A percentile compares a stretch with the other conserved stretches of the same genome.
Evolutionary conservation across 352 stramenopile species (phyloP).

Genomic region (Phytophthora boehmeriae): DNA sequence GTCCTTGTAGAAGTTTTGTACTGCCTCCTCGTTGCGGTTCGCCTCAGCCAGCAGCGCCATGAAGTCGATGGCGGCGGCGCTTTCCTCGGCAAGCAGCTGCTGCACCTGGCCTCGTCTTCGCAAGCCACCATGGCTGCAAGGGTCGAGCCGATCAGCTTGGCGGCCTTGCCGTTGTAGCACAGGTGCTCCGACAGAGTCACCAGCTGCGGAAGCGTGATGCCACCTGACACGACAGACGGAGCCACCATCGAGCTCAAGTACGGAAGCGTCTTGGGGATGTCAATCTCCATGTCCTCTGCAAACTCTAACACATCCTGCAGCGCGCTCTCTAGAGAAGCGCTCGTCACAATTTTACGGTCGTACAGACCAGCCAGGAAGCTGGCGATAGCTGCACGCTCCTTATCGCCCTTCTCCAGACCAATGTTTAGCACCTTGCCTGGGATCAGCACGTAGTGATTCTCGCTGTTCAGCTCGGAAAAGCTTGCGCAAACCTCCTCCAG

Average conservation of each 20-base stretch:
- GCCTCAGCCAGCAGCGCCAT: conserved; percentile 46
- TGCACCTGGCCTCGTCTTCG: conserved; percentile 47
- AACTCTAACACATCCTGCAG: conserved; percentile 74
- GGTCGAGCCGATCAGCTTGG: conserved; percentile 62
- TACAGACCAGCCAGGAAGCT: conserved; percentile 60
- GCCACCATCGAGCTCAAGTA: conserved; percentile 81
- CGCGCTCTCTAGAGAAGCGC: conserved; percentile 40
- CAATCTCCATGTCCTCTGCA: conserved; percentile 82
- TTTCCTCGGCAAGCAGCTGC: conserved; percentile 37
- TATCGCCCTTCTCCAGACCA: conserved; percentile 72
- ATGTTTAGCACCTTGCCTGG: conserved; percentile 63
- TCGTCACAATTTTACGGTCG: conserved; percentile 54
- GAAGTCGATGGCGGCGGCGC: conserved; percentile 35
- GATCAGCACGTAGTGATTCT: conserved; percentile 53
- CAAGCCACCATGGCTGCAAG: conserved; percentile 38
- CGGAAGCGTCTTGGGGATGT: conserved; percentile 72
- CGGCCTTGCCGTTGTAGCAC: conserved; percentile 63
- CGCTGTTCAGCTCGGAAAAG: conserved; percentile 63
- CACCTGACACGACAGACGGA: conserved; percentile 52
- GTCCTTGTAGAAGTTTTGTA: conserved; percentile 48
- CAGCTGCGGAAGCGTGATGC: conserved; percentile 47
- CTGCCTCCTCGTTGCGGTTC: conserved; percentile 39
- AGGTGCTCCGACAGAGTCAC: conserved; percentile 55
- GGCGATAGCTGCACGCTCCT: conserved; percentile 61
- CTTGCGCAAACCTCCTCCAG: conserved; percentile 72